These are phyloP conservation scores for Narthecium ossifragum DNA, from an alignment of 106 monocot genomes.

Conservation along the genomic window DNA sequence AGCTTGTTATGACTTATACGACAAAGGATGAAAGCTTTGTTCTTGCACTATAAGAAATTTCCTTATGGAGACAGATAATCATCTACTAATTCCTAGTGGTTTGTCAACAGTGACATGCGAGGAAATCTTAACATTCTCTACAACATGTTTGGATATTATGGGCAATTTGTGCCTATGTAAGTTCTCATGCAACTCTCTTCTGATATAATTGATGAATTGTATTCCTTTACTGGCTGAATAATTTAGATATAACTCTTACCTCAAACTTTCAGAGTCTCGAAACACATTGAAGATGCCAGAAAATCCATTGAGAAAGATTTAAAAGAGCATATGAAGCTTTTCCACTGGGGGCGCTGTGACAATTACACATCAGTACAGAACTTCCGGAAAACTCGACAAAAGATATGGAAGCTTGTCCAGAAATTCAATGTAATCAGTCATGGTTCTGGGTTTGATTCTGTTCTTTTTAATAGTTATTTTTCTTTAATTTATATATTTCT, in stretches of 20 bases:
- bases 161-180: conserved; percentile 81
- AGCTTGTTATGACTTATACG: too few species aligned
- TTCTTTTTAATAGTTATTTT: too few species aligned
- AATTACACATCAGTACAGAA: conserved; percentile 39
- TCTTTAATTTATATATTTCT: too few species aligned
- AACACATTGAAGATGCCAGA: conserved; percentile 50
- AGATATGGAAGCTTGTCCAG: conserved; percentile 62
- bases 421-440: conserved; percentile 66
- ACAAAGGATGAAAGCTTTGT: too few species aligned
- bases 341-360: conserved; percentile 49
- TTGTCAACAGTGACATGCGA: conserved; percentile 30
- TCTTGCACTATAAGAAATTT: too few species aligned
- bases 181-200: too few species aligned
- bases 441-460: background rate
- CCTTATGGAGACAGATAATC: too few species aligned
- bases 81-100: background rate
- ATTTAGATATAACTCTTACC: too few species aligned
- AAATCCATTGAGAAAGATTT: conserved; percentile 56
- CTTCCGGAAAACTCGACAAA: conserved; percentile 56
- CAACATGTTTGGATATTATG: conserved; percentile 85
- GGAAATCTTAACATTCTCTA: conserved; percentile 69
- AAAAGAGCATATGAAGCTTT: conserved; percentile 58
- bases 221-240: too few species aligned
- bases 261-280: conserved; percentile 51
- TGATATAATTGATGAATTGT: too few species aligned